These are phyloP conservation scores for Boletellus ananiceps DNA, from an alignment of 768 basidiomycete species.

Conservation along the genomic window DNA sequence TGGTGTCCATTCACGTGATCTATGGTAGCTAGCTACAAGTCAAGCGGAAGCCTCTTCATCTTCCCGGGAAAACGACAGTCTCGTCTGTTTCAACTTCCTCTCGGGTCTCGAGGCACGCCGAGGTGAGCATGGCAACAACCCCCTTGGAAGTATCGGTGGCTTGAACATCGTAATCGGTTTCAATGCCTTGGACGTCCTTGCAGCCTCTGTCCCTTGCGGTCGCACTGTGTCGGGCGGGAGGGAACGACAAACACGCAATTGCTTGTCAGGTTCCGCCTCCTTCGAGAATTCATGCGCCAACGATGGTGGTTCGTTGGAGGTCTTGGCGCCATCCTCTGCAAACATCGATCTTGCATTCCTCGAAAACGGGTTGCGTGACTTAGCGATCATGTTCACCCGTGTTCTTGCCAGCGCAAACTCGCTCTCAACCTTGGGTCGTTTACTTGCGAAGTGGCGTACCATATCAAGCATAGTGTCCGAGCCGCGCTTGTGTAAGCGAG, in stretches of 20 bases:
- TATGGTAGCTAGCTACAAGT: neutral
- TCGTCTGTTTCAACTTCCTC: slow-evolving; percentile 16
- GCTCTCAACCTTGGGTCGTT: slow-evolving; percentile 20
- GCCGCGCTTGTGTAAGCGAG: slow-evolving; percentile 25
- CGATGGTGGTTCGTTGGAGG: neutral
- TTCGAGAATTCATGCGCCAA: neutral
- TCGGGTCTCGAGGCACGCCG: slow-evolving; percentile 5
- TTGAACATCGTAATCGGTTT: slow-evolving; percentile 30
- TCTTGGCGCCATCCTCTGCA: slow-evolving; percentile 2
- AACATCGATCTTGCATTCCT: slow-evolving; percentile 18
- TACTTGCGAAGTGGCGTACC: slow-evolving; percentile 18
- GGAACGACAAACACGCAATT: slow-evolving; percentile 7
- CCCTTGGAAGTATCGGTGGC: slow-evolving; percentile 28
- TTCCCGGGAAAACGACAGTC: slow-evolving; percentile 15
- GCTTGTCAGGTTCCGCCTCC: neutral
- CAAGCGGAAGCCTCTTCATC: neutral
- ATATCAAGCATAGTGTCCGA: slow-evolving; percentile 18
- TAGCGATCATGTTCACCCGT: neutral
- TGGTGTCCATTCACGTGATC: slow-evolving; percentile 13
- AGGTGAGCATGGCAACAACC: slow-evolving; percentile 10
- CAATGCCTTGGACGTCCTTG: slow-evolving; percentile 12
- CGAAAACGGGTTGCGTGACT: slow-evolving; percentile 22
- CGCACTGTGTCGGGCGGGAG: slow-evolving; percentile 2
- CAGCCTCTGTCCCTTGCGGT: neutral
- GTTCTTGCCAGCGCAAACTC: slow-evolving; percentile 17